Conservation (phyloP, 176 grass and related monocot species). For the Avena insularis region DNA sequence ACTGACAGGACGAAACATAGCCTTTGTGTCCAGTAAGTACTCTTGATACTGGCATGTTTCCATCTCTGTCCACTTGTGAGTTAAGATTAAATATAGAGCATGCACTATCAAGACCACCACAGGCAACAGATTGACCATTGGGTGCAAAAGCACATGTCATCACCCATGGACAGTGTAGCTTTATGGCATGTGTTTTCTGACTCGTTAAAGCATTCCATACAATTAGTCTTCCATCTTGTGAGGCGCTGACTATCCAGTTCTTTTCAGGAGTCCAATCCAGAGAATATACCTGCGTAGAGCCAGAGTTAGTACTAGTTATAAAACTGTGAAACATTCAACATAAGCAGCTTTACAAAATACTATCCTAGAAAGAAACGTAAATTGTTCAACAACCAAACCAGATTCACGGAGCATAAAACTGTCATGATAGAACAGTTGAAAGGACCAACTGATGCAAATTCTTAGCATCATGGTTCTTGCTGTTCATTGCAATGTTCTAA, state of each 20-base stretch:
- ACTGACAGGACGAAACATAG: constrained; percentile 95
- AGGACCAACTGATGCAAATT: background rate
- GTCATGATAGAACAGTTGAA: constrained; percentile 5
- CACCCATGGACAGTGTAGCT: constrained; percentile 93
- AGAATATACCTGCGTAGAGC: constrained; percentile 83
- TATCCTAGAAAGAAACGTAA: background rate
- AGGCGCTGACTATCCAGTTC: constrained; percentile 97
- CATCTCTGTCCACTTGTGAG: constrained; percentile 89
- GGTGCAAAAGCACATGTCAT: constrained; percentile 97
- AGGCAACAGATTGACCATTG: constrained; percentile 95
- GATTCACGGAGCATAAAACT: constrained; percentile 13
- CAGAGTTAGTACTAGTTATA: constrained; percentile 39
- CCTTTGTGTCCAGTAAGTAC: constrained; percentile 96
- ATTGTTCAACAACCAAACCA: constrained; percentile 4
- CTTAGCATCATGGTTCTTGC: background rate
- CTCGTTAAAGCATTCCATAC: constrained; percentile 99
- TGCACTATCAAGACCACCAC: constrained; percentile 97
- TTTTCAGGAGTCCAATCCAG: constrained; percentile 98
- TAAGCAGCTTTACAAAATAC: background rate
- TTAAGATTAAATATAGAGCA: constrained; percentile 98
- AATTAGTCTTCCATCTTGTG: constrained; percentile 91
- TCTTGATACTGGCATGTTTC: constrained; percentile 81
- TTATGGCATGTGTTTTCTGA: constrained; percentile 99
- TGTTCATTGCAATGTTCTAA: background rate
- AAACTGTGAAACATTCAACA: constrained; percentile 6